Percentiles rank a stretch among this genome's conserved stretches.
phyloP scores from a whole-genome alignment of 2,329 filamentous ascomycete species.

The Calonectria hawksworthii region DNA sequence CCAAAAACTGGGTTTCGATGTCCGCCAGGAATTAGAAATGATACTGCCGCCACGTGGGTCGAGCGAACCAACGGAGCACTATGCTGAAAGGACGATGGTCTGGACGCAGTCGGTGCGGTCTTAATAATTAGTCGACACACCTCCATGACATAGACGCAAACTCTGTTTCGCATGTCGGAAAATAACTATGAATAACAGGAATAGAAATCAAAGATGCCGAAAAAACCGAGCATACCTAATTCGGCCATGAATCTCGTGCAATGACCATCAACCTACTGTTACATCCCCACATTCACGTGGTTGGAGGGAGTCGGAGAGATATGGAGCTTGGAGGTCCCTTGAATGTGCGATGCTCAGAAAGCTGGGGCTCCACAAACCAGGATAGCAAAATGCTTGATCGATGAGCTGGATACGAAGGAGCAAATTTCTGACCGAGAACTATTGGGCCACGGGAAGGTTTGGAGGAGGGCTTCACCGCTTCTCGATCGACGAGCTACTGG shows the following conservation, averaged over 20 bases:
- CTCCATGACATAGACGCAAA: constrained; percentile 3
- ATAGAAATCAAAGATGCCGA: constrained; percentile 11
- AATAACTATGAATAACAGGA: constrained; percentile 23
- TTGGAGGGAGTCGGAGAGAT: constrained; percentile 21
- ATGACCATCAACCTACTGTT: constrained; percentile 25
- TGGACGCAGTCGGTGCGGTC: constrained; percentile 39
- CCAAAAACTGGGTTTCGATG: constrained; percentile 53
- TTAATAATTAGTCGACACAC: constrained; percentile 19
- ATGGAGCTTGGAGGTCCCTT: constrained; percentile 18
- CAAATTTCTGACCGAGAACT: constrained; percentile 1
- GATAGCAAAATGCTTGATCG: background rate
- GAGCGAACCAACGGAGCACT: constrained; percentile 48
- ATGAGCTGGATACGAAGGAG: background rate
- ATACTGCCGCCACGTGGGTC: constrained; percentile 48
- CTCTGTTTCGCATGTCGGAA: constrained; percentile 12
- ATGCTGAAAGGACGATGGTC: constrained; percentile 53
- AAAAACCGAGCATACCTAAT: constrained; percentile 7
- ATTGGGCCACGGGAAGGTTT: background rate
- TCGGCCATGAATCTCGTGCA: constrained; percentile 22
- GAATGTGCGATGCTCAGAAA: constrained; percentile 28
- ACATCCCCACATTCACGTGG: constrained; percentile 46
- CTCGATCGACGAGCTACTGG: constrained; percentile 5
- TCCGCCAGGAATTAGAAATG: constrained; percentile 51
- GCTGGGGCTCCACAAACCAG: constrained; percentile 30
- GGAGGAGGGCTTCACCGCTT: constrained; percentile 23